phyloP scores from a whole-genome alignment of 1,284 basidiomycete genomes.

The Afroboletus lepidellus region DNA sequence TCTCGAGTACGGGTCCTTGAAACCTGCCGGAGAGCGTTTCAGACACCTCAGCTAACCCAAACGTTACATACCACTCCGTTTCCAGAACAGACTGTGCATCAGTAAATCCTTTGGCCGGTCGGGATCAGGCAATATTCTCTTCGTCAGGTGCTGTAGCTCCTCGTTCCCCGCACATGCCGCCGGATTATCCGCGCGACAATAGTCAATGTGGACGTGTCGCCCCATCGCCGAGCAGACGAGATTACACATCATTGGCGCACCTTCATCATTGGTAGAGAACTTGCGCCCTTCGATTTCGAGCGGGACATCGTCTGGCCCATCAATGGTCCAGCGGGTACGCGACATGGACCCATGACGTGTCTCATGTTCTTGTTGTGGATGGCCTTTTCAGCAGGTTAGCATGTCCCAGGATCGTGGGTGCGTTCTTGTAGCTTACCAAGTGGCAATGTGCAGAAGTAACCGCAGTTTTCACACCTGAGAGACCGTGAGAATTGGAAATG shows the following conservation, averaged over 20 bases:
- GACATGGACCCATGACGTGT: slow-evolving; percentile 67
- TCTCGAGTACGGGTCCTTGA: slow-evolving; percentile 55
- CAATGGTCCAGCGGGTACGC: slow-evolving; percentile 52
- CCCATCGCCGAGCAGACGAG: slow-evolving; percentile 55
- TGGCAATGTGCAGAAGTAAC: slow-evolving; percentile 59
- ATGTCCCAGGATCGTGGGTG: neutral
- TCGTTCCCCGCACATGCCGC: slow-evolving; percentile 38
- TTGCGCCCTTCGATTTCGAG: slow-evolving; percentile 56
- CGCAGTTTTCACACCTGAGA: slow-evolving; percentile 51
- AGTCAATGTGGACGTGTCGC: slow-evolving; percentile 55
- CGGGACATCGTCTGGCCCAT: slow-evolving; percentile 43
- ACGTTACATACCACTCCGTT: slow-evolving; percentile 43
- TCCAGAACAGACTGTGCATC: slow-evolving; percentile 57
- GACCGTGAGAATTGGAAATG: neutral
- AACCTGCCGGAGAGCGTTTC: slow-evolving; percentile 15
- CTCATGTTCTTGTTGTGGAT: slow-evolving; percentile 58
- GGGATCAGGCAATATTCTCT: slow-evolving; percentile 45
- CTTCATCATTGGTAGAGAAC: slow-evolving; percentile 56
- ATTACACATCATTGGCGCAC: slow-evolving; percentile 65
- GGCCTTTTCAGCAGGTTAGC: slow-evolving; percentile 39
- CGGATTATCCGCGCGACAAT: slow-evolving; percentile 45
- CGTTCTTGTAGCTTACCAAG: slow-evolving; percentile 38
- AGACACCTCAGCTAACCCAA: neutral
- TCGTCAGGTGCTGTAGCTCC: slow-evolving; percentile 47
- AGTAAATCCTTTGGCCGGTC: slow-evolving; percentile 51